Evolutionary conservation across 1,284 basidiomycete genomes (phyloP), one percentile per base, ranked within the genome.

Genomic region (Austroboletus rostrupii): DNA sequence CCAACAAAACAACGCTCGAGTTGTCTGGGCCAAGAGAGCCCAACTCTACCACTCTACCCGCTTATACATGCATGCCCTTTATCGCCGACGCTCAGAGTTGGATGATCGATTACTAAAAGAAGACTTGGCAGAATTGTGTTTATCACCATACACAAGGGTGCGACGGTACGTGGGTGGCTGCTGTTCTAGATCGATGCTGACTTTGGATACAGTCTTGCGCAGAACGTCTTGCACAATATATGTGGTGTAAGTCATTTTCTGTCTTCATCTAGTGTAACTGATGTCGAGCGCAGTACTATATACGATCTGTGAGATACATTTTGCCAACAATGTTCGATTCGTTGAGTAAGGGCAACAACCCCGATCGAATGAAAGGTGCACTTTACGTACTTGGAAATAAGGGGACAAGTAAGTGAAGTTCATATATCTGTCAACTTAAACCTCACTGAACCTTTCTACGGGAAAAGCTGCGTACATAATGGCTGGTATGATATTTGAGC

Each of bases 331-430:
- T 95, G 32, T 86, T 96, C 60, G 78, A 85, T 38, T 84, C 90
- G 0, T 67, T 91, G 41, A 69, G 73, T 48, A 87, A 85, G 61
- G 91, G 88, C 6, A 85, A 79, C 53, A 90, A 93, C 61, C 91
- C 94, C 20, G 96, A 98, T 70, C 80, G 88, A 45, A 97, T 97
- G 85, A 99, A 99, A 67, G 90, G 91, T 12, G 95, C 95, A 8
- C 74, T 99, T 19, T 95, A 97, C 66, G 78, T 95, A 21, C 73
- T 99, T 10, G 86, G 83, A 65, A 83, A 85, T 62, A 93, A 92
- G 70, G 81, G 80, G 39, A 85, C 80, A 48, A 77, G 85, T 82
- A 60, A 48, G 62, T 65, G 31, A 44, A 49, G 28, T 26, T 26
- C 23, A 26, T 35, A 14, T 53, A 28, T 32, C 16, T 43, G 20